Percentiles rank a stretch among this genome's conserved stretches.
These are phyloP conservation scores for Magnaporthiopsis rhizophila DNA, from an alignment of 2,329 filamentous ascomycete species.

Conservation along the genomic window DNA sequence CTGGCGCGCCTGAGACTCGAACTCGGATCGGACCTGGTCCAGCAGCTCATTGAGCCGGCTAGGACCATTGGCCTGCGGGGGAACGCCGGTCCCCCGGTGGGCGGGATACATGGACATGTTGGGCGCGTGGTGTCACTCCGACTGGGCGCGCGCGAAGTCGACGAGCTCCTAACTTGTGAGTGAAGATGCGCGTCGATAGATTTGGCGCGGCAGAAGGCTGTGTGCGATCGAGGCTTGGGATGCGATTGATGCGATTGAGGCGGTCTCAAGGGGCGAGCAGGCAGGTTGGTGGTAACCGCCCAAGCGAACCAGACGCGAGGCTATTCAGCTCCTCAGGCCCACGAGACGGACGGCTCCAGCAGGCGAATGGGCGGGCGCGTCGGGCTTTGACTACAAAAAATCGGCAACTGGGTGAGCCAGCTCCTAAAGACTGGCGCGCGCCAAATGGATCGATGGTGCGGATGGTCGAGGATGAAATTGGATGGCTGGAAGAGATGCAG, in stretches of 20 bases:
- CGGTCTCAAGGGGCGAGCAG: not conserved
- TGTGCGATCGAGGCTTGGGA: not conserved
- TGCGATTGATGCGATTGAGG: not conserved
- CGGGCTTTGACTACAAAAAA: not conserved
- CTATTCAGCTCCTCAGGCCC: not conserved
- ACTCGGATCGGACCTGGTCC: slow-evolving; percentile 84
- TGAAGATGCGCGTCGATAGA: not conserved
- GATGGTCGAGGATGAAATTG: not conserved
- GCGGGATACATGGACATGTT: slow-evolving; percentile 75
- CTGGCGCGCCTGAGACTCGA: slow-evolving; percentile 74
- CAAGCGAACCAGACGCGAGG: not conserved
- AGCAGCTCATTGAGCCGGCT: slow-evolving; percentile 82
- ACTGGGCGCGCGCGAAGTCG: not conserved
- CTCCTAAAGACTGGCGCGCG: not conserved
- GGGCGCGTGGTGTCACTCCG: slow-evolving; percentile 7
- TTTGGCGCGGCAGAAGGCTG: not conserved
- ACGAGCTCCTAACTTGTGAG: not conserved
- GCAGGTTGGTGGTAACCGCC: not conserved
- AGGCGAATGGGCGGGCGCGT: not conserved
- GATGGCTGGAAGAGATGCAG: not conserved
- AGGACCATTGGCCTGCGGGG: slow-evolving; percentile 42
- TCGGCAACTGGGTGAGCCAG: not conserved
- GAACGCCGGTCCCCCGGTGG: slow-evolving; percentile 74
- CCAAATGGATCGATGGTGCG: not conserved
- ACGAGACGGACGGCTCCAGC: not conserved